Evolutionary conservation across 2,329 filamentous ascomycete species (phyloP), one percentile per base, ranked within the genome.

Genomic region (Fusarium scirpi): DNA sequence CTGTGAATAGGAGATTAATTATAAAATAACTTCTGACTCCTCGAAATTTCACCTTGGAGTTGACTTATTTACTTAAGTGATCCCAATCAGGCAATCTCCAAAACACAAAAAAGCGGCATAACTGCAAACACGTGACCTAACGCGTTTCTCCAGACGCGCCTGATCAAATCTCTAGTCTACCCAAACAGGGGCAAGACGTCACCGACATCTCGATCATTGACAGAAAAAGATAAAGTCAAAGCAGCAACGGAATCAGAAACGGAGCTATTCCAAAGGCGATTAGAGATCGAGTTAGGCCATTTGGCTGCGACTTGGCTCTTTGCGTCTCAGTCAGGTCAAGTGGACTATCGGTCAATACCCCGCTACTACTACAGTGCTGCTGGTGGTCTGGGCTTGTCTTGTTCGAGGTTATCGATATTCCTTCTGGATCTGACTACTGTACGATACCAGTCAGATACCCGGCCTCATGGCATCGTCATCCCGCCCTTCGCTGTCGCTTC

Each of bases 401-500:
- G 30, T 29, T 53, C n/a, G 32, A 53, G 12, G 32, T 20, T 64
- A 40, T 57, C 59, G 30, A 32, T 66, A 69, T 69, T 65, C 65
- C 51, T 55, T 49, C 65, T 71, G 65, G 70, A 27, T 49, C 27
- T 59, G 49, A 29, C 56, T 53, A 56, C 53, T 16, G 10, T 49
- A 49, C 24, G 34, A n/a, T 38, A 38, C 18, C 18, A 38, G 11
- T 38, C 30, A 15, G 47, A 43, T 43, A 40, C 46, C 52, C 22
- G 48, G 47, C 51, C 57, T 68, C 72, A 80, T 80, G 78, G 68
- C 78, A 56, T 72, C 70, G 46, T 69, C 76, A 32, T 70, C 76
- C 55, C 71, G 76, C 49, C 69, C 75, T 46, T 65, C 77, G 66
- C 65, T 72, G 73, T 75, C 79, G 44, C 69, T 76, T 57, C 77